A percentile compares a stretch with the other conserved stretches of the same genome.
These are phyloP conservation scores for Emericellopsis terricola DNA, from an alignment of 495 filamentous ascomycete genomes.

Conservation along the genomic window DNA sequence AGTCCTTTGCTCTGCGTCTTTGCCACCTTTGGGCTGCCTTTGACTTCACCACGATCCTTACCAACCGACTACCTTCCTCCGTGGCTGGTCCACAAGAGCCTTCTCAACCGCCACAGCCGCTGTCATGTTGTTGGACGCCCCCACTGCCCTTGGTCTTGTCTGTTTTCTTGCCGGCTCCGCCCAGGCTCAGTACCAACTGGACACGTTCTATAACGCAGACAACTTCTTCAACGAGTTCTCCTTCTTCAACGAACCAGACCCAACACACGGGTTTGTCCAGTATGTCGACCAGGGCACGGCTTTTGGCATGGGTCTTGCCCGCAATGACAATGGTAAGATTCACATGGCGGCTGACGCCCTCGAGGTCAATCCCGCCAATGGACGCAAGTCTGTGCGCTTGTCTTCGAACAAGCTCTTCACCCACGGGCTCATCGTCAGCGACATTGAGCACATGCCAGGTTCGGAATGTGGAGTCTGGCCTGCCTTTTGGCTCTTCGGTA, in stretches of 20 bases:
- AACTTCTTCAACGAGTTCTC: slow-evolving; percentile 41
- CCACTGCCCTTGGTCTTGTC: slow-evolving; percentile 3
- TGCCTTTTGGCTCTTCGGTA: slow-evolving; percentile 52
- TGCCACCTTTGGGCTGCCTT: too few relatives aligned
- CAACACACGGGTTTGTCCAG: slow-evolving; percentile 51
- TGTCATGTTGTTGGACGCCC: background rate
- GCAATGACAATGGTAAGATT: slow-evolving; percentile 28
- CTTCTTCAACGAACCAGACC: slow-evolving; percentile 37
- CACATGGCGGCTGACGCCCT: slow-evolving; percentile 37
- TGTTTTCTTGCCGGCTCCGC: slow-evolving; percentile 9
- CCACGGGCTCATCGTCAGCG: slow-evolving; percentile 52
- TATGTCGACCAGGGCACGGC: slow-evolving; percentile 42
- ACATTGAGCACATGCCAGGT: slow-evolving; percentile 61
- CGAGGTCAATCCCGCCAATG: slow-evolving; percentile 22
- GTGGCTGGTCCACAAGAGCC: background rate
- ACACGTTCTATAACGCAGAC: slow-evolving; percentile 23
- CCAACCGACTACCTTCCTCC: background rate
- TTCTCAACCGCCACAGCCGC: too few relatives aligned
- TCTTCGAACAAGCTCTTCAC: slow-evolving; percentile 49
- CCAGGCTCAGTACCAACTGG: slow-evolving; percentile 20
- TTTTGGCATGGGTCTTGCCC: slow-evolving; percentile 35
- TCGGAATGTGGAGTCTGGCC: slow-evolving; percentile 47
- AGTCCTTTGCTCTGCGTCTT: too few relatives aligned
- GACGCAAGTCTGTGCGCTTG: slow-evolving; percentile 53
- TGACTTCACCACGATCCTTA: too few relatives aligned